phyloP scores from a whole-genome alignment of 1,284 basidiomycete genomes.

The Pascua sp. region DNA sequence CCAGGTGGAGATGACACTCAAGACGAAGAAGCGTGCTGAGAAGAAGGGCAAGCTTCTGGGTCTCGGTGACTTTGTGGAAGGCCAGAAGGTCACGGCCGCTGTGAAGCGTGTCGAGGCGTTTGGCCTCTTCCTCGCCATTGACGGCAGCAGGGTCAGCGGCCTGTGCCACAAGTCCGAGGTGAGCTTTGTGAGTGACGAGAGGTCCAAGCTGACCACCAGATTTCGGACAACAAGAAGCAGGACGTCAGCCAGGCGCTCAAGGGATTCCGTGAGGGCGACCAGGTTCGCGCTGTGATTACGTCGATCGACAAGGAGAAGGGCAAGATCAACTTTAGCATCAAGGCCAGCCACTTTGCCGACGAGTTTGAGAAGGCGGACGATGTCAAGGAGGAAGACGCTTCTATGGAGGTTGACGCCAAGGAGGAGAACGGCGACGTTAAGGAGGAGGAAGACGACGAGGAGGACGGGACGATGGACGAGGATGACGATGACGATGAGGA shows the following conservation, averaged over 20 bases:
- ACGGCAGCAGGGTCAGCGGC: slow-evolving; percentile 76
- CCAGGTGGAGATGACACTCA: slow-evolving; percentile 84
- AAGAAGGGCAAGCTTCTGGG: slow-evolving; percentile 46
- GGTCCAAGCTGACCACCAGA: slow-evolving; percentile 38
- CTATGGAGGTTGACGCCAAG: slow-evolving; percentile 27
- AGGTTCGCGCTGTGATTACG: slow-evolving; percentile 74
- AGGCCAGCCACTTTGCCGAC: slow-evolving; percentile 73
- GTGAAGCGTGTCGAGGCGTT: slow-evolving; percentile 76
- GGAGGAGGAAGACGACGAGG: slow-evolving; percentile 36
- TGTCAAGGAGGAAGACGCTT: slow-evolving; percentile 16
- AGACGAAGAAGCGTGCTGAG: slow-evolving; percentile 53
- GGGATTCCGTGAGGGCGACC: slow-evolving; percentile 81
- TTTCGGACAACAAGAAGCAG: slow-evolving; percentile 77
- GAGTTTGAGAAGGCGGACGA: slow-evolving; percentile 48
- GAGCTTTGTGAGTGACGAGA: slow-evolving; percentile 21
- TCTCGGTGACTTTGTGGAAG: slow-evolving; percentile 63
- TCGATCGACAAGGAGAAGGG: slow-evolving; percentile 69
- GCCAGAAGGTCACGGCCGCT: slow-evolving; percentile 69
- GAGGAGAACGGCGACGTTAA: slow-evolving; percentile 42
- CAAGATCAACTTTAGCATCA: slow-evolving; percentile 81
- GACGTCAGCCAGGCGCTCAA: slow-evolving; percentile 73
- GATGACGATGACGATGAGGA: slow-evolving; percentile 22
- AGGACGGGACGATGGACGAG: slow-evolving; percentile 53
- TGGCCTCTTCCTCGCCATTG: slow-evolving; percentile 86
- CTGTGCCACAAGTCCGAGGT: slow-evolving; percentile 93